These are phyloP conservation scores for Lophiostoma macrostomum DNA, from an alignment of 495 filamentous ascomycete genomes.

Conservation along the genomic window DNA sequence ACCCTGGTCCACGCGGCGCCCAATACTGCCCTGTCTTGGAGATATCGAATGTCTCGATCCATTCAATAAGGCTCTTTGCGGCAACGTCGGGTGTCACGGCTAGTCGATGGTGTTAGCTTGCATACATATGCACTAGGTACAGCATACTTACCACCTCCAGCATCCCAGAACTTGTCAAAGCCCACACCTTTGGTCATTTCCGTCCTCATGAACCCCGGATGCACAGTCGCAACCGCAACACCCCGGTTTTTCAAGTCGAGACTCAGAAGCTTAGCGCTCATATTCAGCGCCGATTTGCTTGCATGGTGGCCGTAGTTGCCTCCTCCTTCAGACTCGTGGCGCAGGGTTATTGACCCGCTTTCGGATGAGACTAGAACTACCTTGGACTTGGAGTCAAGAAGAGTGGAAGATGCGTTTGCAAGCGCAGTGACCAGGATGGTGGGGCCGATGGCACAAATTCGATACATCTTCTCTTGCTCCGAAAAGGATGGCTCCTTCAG, in stretches of 20 bases:
- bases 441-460: constrained; percentile 62
- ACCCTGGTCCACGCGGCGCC: constrained; percentile 66
- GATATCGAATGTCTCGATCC: constrained; percentile 62
- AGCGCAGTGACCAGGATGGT: constrained; percentile 65
- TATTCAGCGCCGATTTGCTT: constrained; percentile 69
- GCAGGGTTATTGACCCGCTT: constrained; percentile 64
- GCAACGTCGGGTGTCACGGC: constrained; percentile 68
- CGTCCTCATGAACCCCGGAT: constrained; percentile 73
- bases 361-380: constrained; percentile 66
- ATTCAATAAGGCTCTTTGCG: constrained; percentile 60
- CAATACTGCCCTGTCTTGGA: constrained; percentile 66
- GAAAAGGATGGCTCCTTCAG: constrained; percentile 62
- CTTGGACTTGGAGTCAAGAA: constrained; percentile 45
- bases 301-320: constrained; percentile 74
- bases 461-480: constrained; percentile 69
- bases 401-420: constrained; percentile 44
- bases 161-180: constrained; percentile 55
- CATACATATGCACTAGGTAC: neutral
- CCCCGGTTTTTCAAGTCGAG: constrained; percentile 63
- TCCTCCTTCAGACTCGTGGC: constrained; percentile 66
- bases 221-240: constrained; percentile 63
- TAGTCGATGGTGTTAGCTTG: neutral
- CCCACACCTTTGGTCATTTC: constrained; percentile 70
- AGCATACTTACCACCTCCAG: constrained; percentile 10
- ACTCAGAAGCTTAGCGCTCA: constrained; percentile 67